These are phyloP conservation scores for Pleurotus giganteus DNA, from an alignment of 768 basidiomycete genomes.

Conservation along the genomic window DNA sequence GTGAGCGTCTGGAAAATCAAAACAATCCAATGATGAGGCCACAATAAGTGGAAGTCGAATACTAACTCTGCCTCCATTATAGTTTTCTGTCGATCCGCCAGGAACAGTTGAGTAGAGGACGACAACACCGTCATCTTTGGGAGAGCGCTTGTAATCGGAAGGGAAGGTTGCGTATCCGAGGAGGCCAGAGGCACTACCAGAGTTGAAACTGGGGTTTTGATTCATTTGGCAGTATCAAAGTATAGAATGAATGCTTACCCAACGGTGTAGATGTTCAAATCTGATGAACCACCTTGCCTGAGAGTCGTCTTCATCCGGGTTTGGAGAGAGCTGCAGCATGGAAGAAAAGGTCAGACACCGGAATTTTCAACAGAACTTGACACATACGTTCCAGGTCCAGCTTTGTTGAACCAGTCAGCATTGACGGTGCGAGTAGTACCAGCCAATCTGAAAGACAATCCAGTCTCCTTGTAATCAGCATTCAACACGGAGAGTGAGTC, in stretches of 20 bases:
- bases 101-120: constrained; percentile 41
- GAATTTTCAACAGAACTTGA: background rate
- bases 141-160: constrained; percentile 31
- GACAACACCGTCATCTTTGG: constrained; percentile 49
- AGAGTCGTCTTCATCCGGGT: constrained; percentile 47
- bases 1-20: constrained; percentile 38
- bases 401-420: constrained; percentile 46
- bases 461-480: constrained; percentile 32
- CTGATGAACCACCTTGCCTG: constrained; percentile 35
- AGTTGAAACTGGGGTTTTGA: constrained; percentile 27
- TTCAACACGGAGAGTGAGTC: constrained; percentile 42
- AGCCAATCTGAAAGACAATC: constrained; percentile 27
- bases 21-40: constrained; percentile 19
- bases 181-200: constrained; percentile 38
- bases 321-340: constrained; percentile 27
- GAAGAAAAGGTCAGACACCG: background rate
- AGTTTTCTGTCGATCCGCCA: constrained; percentile 39
- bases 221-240: background rate
- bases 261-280: constrained; percentile 51
- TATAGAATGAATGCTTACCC: constrained; percentile 28
- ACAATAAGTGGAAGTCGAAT: background rate
- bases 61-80: constrained; percentile 39
- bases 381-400: constrained; percentile 27
- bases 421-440: constrained; percentile 41
- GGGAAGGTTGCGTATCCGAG: constrained; percentile 59